These are phyloP conservation scores for Orbilia ellipsospora DNA, from an alignment of 2,329 filamentous ascomycete genomes.

Conservation along the genomic window DNA sequence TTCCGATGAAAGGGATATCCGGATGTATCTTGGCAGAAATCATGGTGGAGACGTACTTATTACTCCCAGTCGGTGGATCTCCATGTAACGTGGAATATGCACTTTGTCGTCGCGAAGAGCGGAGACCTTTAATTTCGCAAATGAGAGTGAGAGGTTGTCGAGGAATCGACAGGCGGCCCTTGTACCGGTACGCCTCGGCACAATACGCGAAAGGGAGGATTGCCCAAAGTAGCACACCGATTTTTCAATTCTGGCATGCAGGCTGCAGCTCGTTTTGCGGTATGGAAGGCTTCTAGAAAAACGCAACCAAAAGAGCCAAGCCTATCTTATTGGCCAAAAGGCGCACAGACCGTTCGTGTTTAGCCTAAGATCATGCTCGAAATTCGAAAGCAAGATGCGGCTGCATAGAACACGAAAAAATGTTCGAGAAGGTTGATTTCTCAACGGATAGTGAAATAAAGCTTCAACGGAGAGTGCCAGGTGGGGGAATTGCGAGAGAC, in stretches of 20 bases:
- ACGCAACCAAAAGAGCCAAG: slow-evolving; percentile 24
- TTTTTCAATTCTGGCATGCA: slow-evolving; percentile 30
- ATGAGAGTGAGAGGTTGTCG: slow-evolving; percentile 31
- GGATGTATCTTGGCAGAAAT: slow-evolving; percentile 29
- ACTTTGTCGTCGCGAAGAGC: slow-evolving; percentile 36
- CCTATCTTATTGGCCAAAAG: slow-evolving; percentile 27
- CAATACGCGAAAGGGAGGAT: slow-evolving; percentile 55
- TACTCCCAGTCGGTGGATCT: slow-evolving; percentile 36
- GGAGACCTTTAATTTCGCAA: slow-evolving; percentile 55
- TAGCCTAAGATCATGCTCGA: slow-evolving; percentile 41
- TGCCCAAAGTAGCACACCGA: slow-evolving; percentile 51
- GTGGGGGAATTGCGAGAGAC: slow-evolving; percentile 39
- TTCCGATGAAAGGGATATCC: slow-evolving; percentile 22
- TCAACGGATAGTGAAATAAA: slow-evolving; percentile 43
- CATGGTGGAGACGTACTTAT: slow-evolving; percentile 47
- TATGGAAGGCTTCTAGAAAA: slow-evolving; percentile 55
- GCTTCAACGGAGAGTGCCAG: slow-evolving; percentile 23
- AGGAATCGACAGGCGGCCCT: slow-evolving; percentile 44
- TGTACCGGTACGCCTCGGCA: slow-evolving; percentile 56
- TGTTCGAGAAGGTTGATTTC: slow-evolving; percentile 43
- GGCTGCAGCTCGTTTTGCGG: slow-evolving; percentile 41
- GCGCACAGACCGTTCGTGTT: slow-evolving; percentile 37
- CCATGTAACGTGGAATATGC: slow-evolving; percentile 52
- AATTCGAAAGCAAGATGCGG: slow-evolving; percentile 45
- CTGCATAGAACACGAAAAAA: slow-evolving; percentile 52